phyloP scores from a whole-genome alignment of 2,329 filamentous ascomycete species.

The Herpomyces periplanetae region DNA sequence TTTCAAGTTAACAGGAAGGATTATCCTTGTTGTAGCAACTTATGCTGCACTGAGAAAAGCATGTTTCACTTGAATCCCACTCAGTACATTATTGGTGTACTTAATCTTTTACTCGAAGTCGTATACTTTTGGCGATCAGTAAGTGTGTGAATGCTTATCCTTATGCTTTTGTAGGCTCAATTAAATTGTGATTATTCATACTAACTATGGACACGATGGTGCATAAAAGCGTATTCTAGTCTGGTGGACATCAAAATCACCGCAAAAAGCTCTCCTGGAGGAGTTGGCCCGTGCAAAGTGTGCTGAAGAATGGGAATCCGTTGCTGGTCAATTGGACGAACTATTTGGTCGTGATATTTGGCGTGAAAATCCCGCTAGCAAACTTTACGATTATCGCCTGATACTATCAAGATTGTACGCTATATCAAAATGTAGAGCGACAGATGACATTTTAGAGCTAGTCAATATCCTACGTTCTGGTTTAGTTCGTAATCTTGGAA shows the following conservation, averaged over 20 bases:
- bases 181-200: constrained; percentile 1
- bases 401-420: constrained; percentile 36
- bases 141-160: constrained; percentile 4
- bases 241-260: constrained; percentile 24
- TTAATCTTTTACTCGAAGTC: constrained; percentile 11
- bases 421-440: constrained; percentile 24
- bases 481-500: constrained; percentile 45
- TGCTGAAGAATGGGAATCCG: constrained; percentile 55
- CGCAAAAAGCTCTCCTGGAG: constrained; percentile 22
- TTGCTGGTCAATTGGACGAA: constrained; percentile 46
- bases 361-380: constrained; percentile 42
- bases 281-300: constrained; percentile 21
- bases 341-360: constrained; percentile 42
- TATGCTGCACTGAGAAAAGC: too few relatives aligned
- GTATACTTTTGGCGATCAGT: constrained; percentile 21
- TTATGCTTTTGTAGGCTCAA: constrained; percentile 1
- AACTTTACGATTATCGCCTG: constrained; percentile 49
- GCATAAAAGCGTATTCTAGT: constrained; percentile 19
- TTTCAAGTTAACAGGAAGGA: too few relatives aligned
- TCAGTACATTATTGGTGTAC: too few relatives aligned
- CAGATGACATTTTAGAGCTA: constrained; percentile 28
- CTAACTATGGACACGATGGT: constrained; percentile 1
- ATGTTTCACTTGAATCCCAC: too few relatives aligned
- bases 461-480: constrained; percentile 43
- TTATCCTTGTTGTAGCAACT: too few relatives aligned